These are phyloP conservation scores for Closterium sp. DNA, from an alignment of 139 green algal genomes.

Conservation along the genomic window DNA sequence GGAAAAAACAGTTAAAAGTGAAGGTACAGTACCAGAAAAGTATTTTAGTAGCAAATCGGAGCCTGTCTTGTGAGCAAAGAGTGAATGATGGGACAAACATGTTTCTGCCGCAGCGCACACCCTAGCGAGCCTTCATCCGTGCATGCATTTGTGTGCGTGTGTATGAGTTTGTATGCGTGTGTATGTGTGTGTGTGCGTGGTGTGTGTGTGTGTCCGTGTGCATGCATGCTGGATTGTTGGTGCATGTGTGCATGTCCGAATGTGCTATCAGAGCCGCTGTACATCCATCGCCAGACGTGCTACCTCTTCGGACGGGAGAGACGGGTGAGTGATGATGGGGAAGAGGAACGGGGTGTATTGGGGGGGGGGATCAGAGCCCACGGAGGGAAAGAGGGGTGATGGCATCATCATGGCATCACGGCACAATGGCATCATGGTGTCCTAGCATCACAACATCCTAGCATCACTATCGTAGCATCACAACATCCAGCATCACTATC, in stretches of 20 bases:
- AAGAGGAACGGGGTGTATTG: neutral
- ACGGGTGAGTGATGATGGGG: constrained; percentile 7
- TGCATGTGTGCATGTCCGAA: neutral
- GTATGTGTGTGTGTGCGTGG: neutral
- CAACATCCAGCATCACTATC: too few relatives aligned
- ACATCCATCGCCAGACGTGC: constrained; percentile 66
- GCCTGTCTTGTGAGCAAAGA: too few relatives aligned
- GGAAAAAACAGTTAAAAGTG: too few relatives aligned
- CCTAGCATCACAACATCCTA: too few relatives aligned
- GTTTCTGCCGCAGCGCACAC: too few relatives aligned
- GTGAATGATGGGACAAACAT: too few relatives aligned
- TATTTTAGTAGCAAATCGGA: too few relatives aligned
- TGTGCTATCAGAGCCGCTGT: constrained; percentile 59
- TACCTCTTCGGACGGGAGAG: constrained; percentile 93
- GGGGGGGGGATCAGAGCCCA: neutral
- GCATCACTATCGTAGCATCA: too few relatives aligned
- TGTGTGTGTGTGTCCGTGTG: constrained; percentile 1
- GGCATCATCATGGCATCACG: neutral
- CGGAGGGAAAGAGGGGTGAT: neutral
- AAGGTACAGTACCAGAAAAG: too few relatives aligned
- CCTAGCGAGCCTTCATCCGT: too few relatives aligned
- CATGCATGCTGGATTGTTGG: neutral
- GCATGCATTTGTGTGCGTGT: neutral
- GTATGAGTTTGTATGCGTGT: neutral
- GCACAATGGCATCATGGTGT: too few relatives aligned